Percentiles rank a stretch among this genome's conserved stretches.
Conservation (phyloP, 169 alveolate genomes). For the Plasmodium falciparum region DNA sequence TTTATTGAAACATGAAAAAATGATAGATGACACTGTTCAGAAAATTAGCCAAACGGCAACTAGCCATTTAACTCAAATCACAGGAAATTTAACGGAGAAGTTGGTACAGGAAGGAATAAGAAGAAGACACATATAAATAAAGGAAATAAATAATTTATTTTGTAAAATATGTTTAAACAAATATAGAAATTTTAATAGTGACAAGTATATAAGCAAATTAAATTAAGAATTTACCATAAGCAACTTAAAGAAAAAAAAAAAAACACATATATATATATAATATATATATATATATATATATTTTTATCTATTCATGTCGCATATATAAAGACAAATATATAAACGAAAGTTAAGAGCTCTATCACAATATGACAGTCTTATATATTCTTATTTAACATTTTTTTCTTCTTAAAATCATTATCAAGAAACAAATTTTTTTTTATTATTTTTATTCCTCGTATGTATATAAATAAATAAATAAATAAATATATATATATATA, state of each 20-base stretch:
- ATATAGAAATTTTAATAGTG: background rate
- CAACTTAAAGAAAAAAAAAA: too few relatives aligned
- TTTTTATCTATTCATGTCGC: background rate
- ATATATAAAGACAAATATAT: conserved; percentile 36
- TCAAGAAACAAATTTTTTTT: too few relatives aligned
- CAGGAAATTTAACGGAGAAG: conserved; percentile 55
- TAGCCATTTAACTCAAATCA: conserved; percentile 52
- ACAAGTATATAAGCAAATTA: conserved; percentile 13
- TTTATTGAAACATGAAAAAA: conserved; percentile 79
- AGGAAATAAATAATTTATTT: background rate
- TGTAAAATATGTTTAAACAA: background rate
- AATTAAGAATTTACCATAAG: too few relatives aligned
- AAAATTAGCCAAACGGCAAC: conserved; percentile 77
- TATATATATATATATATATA: conserved; percentile 39
- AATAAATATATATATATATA: too few relatives aligned
- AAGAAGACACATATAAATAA: conserved; percentile 23
- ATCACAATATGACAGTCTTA: too few relatives aligned
- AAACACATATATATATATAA: too few relatives aligned
- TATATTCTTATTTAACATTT: too few relatives aligned
- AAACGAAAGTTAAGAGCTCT: background rate
- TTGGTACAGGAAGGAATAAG: conserved; percentile 48
- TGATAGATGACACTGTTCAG: conserved; percentile 80
- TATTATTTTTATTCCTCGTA: too few relatives aligned
- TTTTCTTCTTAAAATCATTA: too few relatives aligned
- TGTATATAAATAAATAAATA: too few relatives aligned